A percentile compares a stretch with the other conserved stretches of the same genome.
These are phyloP conservation scores for Huntiella moniliformis DNA, from an alignment of 2,329 filamentous ascomycete species.

Conservation along the genomic window DNA sequence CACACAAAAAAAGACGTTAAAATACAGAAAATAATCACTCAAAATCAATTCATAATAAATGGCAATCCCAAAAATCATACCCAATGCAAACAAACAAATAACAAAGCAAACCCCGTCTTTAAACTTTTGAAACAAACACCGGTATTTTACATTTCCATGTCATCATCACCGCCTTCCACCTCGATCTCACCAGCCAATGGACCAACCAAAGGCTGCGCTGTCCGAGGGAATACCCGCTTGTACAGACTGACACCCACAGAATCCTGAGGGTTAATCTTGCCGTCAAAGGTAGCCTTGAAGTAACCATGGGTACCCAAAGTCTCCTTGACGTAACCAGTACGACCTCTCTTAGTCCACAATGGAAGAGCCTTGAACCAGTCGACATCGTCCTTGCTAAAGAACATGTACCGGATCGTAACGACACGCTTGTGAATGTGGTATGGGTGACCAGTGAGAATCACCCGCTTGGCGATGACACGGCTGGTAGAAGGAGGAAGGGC, in stretches of 20 bases:
- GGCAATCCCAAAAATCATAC: not conserved
- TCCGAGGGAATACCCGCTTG: slow-evolving; percentile 67
- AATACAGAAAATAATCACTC: not conserved
- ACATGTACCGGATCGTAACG: slow-evolving; percentile 98
- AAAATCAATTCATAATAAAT: not conserved
- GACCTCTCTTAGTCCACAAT: slow-evolving; percentile 77
- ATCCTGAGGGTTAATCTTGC: slow-evolving; percentile 88
- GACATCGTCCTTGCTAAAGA: slow-evolving; percentile 91
- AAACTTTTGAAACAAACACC: not conserved
- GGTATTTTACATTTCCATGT: slow-evolving; percentile 11
- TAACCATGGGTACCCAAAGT: slow-evolving; percentile 93
- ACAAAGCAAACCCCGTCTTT: slow-evolving; percentile 2
- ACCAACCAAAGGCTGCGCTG: slow-evolving; percentile 31
- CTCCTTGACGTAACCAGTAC: slow-evolving; percentile 87
- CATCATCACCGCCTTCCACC: slow-evolving; percentile 11
- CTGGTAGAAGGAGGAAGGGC: slow-evolving; percentile 56
- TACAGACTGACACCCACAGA: slow-evolving; percentile 79
- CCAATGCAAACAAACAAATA: not conserved
- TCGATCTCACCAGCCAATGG: slow-evolving; percentile 22
- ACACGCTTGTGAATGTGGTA: slow-evolving; percentile 98
- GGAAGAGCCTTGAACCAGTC: slow-evolving; percentile 96
- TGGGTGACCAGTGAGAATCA: slow-evolving; percentile 86
- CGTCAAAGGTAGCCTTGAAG: slow-evolving; percentile 97
- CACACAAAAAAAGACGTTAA: not conserved
- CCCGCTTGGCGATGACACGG: slow-evolving; percentile 80